phyloP scores from a whole-genome alignment of 257 asterid genomes.

The Solanum verrucosum region DNA sequence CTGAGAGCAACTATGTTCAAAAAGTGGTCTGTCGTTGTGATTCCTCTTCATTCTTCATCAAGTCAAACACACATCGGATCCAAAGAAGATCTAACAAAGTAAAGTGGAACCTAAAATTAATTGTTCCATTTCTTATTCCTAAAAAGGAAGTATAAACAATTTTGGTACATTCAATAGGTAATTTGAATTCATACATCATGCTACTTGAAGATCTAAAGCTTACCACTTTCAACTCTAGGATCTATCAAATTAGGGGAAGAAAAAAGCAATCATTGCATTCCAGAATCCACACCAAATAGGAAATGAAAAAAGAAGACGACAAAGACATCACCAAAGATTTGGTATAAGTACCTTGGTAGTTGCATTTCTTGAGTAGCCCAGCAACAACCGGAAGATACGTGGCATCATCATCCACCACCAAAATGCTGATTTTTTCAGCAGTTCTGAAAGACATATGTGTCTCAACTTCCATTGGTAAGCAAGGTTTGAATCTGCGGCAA shows the following conservation, averaged over 20 bases:
- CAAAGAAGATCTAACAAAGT: not conserved
- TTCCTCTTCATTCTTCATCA: not conserved
- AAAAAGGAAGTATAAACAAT: not conserved
- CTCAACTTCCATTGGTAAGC: not conserved
- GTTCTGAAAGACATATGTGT: not conserved
- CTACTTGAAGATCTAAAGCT: not conserved
- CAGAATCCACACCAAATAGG: not conserved
- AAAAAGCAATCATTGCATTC: not conserved
- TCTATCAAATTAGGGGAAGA: not conserved
- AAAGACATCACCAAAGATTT: not conserved
- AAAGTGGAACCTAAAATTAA: not conserved
- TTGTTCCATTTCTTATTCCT: not conserved
- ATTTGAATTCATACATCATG: not conserved
- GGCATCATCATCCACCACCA: slow-evolving; percentile 47
- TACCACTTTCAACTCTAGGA: not conserved
- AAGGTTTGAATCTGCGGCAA: not conserved
- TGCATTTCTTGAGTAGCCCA: slow-evolving; percentile 34
- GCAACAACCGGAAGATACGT: slow-evolving; percentile 42
- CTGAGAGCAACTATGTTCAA: not conserved
- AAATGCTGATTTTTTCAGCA: not conserved
- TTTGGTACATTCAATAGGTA: not conserved
- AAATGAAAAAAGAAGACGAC: not conserved
- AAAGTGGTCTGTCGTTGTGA: not conserved
- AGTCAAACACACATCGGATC: not conserved
- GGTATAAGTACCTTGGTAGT: slow-evolving; percentile 26